These are phyloP conservation scores for Naegleria fowleri DNA, from an alignment of 208 protist species.

Conservation along the genomic window DNA sequence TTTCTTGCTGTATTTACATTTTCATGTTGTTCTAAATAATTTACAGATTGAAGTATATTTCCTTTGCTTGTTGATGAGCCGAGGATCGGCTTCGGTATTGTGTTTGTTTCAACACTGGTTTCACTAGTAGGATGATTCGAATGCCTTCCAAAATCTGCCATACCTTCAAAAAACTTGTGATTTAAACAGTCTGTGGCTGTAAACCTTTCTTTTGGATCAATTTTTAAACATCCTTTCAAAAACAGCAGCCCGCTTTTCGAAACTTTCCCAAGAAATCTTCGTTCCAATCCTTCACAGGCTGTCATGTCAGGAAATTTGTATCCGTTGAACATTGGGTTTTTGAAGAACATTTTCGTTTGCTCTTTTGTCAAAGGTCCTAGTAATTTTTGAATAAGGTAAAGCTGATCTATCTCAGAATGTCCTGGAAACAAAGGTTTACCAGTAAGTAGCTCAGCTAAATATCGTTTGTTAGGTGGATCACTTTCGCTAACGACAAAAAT, in stretches of 20 bases:
- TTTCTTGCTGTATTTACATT: not conserved
- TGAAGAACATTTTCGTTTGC: slow-evolving; percentile 34
- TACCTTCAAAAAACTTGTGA: not conserved
- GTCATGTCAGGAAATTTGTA: slow-evolving; percentile 49
- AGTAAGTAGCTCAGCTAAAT: slow-evolving; percentile 38
- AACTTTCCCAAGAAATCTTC: not conserved
- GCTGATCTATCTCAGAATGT: slow-evolving; percentile 70
- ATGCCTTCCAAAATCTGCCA: not conserved
- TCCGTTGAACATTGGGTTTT: slow-evolving; percentile 33
- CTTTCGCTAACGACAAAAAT: no score
- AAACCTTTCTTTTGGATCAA: not conserved
- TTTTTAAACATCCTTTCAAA: not conserved
- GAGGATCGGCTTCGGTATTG: not conserved
- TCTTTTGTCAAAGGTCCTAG: slow-evolving; percentile 53
- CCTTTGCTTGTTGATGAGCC: not conserved
- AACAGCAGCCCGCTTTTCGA: not conserved
- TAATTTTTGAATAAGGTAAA: slow-evolving; percentile 65
- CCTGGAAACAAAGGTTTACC: slow-evolving; percentile 73
- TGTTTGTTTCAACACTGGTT: not conserved
- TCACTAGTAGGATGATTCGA: not conserved
- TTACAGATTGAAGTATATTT: not conserved
- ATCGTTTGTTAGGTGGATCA: no score
- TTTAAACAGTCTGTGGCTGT: not conserved
- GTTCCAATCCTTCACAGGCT: slow-evolving; percentile 25
- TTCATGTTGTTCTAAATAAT: not conserved